These are phyloP conservation scores for Xylaria sp. DNA, from an alignment of 2,329 filamentous ascomycete species.

Conservation along the genomic window DNA sequence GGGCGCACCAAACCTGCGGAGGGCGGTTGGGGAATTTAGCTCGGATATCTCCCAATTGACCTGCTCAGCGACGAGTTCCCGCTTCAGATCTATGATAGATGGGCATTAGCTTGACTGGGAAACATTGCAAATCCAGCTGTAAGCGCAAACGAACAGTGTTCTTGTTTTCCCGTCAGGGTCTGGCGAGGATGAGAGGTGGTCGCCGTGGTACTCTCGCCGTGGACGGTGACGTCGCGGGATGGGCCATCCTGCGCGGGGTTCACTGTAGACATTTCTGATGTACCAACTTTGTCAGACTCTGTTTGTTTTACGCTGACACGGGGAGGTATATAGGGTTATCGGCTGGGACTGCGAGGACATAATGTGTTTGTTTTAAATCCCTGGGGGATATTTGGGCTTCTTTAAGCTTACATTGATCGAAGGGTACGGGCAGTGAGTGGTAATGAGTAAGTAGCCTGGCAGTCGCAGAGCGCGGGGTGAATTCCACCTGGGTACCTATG, in stretches of 20 bases:
- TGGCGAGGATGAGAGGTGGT: slow-evolving; percentile 53
- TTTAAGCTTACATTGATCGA: slow-evolving; percentile 18
- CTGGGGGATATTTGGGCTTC: background rate
- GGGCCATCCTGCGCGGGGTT: slow-evolving; percentile 41
- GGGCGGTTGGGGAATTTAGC: slow-evolving; percentile 91
- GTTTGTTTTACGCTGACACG: background rate
- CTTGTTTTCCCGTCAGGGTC: slow-evolving; percentile 89
- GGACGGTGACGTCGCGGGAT: slow-evolving; percentile 35
- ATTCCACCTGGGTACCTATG: slow-evolving; percentile 5
- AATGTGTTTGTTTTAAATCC: background rate
- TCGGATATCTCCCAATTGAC: slow-evolving; percentile 90
- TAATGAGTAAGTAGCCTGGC: background rate
- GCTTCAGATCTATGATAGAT: slow-evolving; percentile 79
- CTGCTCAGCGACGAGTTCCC: slow-evolving; percentile 91
- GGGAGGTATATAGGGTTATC: background rate
- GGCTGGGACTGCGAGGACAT: background rate
- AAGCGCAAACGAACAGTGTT: slow-evolving; percentile 77
- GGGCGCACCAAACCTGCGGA: slow-evolving; percentile 93
- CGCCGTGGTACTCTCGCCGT: slow-evolving; percentile 18
- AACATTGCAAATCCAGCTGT: background rate
- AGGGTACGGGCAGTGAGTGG: background rate
- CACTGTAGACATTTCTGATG: slow-evolving; percentile 40
- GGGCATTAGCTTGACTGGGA: slow-evolving; percentile 36
- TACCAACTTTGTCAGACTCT: slow-evolving; percentile 13
- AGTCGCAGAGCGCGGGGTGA: slow-evolving; percentile 27